A percentile compares a stretch with the other conserved stretches of the same genome.
phyloP scores from a whole-genome alignment of 1,284 basidiomycete species.

The Anthracocystis setariae region DNA sequence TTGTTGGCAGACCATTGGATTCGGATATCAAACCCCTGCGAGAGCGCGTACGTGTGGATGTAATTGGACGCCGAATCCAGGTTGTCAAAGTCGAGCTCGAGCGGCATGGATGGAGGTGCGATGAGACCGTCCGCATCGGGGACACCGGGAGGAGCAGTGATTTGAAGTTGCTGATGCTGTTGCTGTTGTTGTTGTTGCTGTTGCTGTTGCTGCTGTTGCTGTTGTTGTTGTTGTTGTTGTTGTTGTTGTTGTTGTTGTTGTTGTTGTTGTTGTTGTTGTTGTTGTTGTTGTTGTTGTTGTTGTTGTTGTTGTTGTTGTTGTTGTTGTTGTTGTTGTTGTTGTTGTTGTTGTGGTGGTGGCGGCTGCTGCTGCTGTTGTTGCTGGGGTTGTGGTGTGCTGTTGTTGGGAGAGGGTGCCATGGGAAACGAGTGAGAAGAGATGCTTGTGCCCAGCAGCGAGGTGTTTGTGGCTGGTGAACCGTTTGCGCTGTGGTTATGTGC shows the following conservation, averaged over 20 bases:
- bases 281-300: constrained; percentile 28
- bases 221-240: background rate
- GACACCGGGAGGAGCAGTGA: constrained; percentile 32
- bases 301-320: constrained; percentile 21
- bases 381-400: constrained; percentile 29
- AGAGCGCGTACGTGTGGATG: constrained; percentile 52
- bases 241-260: background rate
- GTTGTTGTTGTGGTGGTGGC: constrained; percentile 23
- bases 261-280: constrained; percentile 24
- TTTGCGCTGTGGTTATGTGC: constrained; percentile 21
- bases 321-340: constrained; percentile 24
- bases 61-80: constrained; percentile 50
- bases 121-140: constrained; percentile 36
- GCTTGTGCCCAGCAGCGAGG: constrained; percentile 26
- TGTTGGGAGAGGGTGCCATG: constrained; percentile 40
- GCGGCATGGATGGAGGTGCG: constrained; percentile 48
- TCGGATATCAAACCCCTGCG: constrained; percentile 51
- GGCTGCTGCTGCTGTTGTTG: constrained; percentile 30
- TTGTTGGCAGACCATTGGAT: constrained; percentile 56
- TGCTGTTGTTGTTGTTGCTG: constrained; percentile 12
- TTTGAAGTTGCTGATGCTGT: constrained; percentile 9
- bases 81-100: constrained; percentile 51
- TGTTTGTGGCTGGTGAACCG: constrained; percentile 18
- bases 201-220: constrained; percentile 14
- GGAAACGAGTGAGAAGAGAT: constrained; percentile 47